Conservation (phyloP, 306 rosid genomes). For the Cicer bijugum region DNA sequence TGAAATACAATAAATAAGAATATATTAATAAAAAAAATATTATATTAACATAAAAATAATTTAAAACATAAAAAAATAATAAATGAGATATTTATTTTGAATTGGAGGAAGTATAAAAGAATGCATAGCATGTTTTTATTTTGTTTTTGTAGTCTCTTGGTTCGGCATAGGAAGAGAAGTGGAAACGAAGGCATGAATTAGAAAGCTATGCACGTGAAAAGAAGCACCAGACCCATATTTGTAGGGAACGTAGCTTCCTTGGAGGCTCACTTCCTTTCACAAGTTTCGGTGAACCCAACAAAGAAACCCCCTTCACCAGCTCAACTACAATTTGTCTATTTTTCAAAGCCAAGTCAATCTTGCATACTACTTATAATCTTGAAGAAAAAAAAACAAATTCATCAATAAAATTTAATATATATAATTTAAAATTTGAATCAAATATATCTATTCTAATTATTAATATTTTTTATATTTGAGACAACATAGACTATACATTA, state of each 20-base stretch:
- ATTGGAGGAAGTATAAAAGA: not conserved
- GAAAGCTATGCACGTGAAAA: constrained; percentile 33
- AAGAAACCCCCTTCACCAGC: not conserved
- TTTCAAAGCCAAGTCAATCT: constrained; percentile 43
- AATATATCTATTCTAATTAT: no score
- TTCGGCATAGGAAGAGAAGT: not conserved
- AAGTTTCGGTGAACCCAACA: not conserved
- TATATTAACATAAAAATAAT: no score
- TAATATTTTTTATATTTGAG: no score
- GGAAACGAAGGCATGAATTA: not conserved
- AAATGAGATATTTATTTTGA: no score
- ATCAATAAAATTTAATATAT: no score
- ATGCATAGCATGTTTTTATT: not conserved
- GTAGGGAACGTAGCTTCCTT: constrained; percentile 41
- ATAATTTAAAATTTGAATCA: no score
- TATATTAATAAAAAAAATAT: no score
- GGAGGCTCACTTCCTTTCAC: constrained; percentile 14
- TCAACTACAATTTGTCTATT: constrained; percentile 8
- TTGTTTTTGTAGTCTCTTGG: constrained; percentile 4
- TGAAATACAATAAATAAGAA: no score
- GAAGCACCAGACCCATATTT: constrained; percentile 23
- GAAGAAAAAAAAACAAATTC: no score
- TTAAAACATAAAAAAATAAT: no score
- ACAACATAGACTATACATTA: no score
- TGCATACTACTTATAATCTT: not conserved